Evolutionary conservation across 2,329 filamentous ascomycete genomes (phyloP), one percentile per base, ranked within the genome.

Genomic region (Chaetoscypha palmicola): DNA sequence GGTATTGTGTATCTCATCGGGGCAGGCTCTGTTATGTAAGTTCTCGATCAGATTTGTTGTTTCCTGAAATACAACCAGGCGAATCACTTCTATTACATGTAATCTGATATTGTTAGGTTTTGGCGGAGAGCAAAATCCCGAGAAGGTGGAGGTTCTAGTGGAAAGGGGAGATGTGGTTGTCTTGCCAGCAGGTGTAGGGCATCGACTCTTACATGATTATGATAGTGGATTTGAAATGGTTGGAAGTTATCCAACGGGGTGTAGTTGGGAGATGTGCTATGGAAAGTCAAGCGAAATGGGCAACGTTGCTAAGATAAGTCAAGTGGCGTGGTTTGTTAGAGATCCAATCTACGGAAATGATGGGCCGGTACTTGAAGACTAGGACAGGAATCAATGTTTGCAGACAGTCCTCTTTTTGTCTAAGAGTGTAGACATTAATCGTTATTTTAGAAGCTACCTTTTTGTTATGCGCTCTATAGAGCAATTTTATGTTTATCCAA

Each of bases 231-330:
- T 86, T 57, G 64, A 75, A 57, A 83, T 85, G 80, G 73, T 86
- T 0, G 82, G 81, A 1, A 72, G 71, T 37, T 85, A 86, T 67
- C 81, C 79, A 0, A 64, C 52, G 19, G 66, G 65, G 12, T 69
- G 67, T 44, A 51, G 61, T 14, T 86, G 79, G 79, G 80, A 86
- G 61, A 85, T 86, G 82, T 85, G 81, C 54, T 83, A 85, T 65
- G 81, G 81, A 1, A 67, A 67, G 40, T 55, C 66, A 28, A 74
- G 68, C 0, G 81, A 83, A 57, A 72, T 76, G 56, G 59, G 62
- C 5, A 74, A 74, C 54, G 61, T 73, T 5, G 61, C 69, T 45
- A 58, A 52, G 5, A 81, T 82, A 36, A 58, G 51, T 41, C 51
- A 55, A 3, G 52, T 83, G 55, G 54, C 51, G 4, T 83, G 79